Evolutionary conservation across 306 rosid species (phyloP).

Genomic region (Vigna trinervia): DNA sequence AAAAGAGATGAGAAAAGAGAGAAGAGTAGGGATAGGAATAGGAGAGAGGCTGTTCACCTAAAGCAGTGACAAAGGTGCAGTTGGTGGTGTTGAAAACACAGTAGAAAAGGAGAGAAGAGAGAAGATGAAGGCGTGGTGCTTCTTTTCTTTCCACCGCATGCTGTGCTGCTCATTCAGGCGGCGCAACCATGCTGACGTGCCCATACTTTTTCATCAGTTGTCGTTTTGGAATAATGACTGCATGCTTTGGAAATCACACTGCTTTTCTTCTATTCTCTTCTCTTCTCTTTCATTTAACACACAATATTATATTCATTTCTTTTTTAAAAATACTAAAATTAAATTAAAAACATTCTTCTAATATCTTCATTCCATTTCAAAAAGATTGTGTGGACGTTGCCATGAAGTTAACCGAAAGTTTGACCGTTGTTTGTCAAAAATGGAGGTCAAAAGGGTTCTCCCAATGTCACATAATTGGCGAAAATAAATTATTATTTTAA

Average conservation of each 20-base stretch:
- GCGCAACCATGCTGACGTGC: slow-evolving; percentile 52
- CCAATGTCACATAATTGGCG: too few species aligned
- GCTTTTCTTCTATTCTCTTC: too few species aligned
- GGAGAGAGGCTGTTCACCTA: slow-evolving; percentile 43
- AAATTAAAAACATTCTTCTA: too few species aligned
- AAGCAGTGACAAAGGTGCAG: slow-evolving; percentile 67
- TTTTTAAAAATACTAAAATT: too few species aligned
- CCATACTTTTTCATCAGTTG: slow-evolving; percentile 33
- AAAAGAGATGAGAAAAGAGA: too few species aligned
- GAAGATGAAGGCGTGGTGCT: slow-evolving; percentile 45
- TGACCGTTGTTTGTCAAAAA: too few species aligned
- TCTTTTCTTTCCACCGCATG: not conserved
- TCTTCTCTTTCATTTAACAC: not conserved
- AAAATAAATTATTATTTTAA: too few species aligned
- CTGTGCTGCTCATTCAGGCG: slow-evolving; percentile 52
- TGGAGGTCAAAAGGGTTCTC: too few species aligned
- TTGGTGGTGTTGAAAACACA: not conserved
- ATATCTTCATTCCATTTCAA: too few species aligned
- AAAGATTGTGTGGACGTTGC: too few species aligned
- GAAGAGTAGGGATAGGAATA: not conserved
- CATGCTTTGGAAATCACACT: not conserved
- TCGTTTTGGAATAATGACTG: not conserved
- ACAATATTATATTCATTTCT: too few species aligned
- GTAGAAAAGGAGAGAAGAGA: not conserved
- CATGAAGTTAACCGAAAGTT: too few species aligned